Percentiles rank a stretch among this genome's conserved stretches.
Evolutionary conservation across 345 rosid genomes (phyloP).

Genomic region (Citrus maxima): DNA sequence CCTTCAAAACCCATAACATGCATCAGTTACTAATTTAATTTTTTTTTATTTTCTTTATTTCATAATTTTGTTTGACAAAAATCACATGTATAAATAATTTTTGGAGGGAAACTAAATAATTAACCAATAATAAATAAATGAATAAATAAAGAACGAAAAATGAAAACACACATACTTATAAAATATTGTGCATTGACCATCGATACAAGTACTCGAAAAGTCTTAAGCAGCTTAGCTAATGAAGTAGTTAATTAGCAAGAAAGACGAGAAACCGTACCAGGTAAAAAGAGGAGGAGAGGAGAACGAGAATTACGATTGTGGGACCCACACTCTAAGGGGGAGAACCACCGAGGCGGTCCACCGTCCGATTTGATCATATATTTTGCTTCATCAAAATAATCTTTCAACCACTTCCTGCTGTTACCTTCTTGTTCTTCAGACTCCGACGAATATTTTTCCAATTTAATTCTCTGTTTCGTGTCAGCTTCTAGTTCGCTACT

Average conservation of each 20-base stretch:
- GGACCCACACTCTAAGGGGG: constrained; percentile 43
- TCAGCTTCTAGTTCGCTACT: not conserved
- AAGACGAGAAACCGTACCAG: constrained; percentile 29
- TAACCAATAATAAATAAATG: no score
- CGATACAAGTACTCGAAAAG: not conserved
- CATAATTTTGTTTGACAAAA: no score
- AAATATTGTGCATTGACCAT: no score
- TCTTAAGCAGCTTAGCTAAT: no score
- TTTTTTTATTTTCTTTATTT: not conserved
- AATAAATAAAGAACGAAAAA: no score
- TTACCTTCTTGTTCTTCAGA: constrained; percentile 1
- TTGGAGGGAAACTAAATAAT: no score
- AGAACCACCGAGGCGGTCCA: constrained; percentile 67
- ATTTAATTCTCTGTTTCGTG: not conserved
- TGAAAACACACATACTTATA: no score
- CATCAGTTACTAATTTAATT: not conserved
- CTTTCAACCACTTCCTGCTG: constrained; percentile 30
- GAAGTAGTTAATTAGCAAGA: no score
- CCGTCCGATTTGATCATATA: constrained; percentile 33
- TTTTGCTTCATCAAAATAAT: constrained; percentile 36
- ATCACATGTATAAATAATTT: no score
- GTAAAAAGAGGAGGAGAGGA: constrained; percentile 53
- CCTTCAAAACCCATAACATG: constrained; percentile 28
- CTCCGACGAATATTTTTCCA: constrained; percentile 1
- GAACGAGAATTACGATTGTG: constrained; percentile 14